Evolutionary conservation across 2,329 filamentous ascomycete species (phyloP).

Genomic region (Talaromyces sp.): DNA sequence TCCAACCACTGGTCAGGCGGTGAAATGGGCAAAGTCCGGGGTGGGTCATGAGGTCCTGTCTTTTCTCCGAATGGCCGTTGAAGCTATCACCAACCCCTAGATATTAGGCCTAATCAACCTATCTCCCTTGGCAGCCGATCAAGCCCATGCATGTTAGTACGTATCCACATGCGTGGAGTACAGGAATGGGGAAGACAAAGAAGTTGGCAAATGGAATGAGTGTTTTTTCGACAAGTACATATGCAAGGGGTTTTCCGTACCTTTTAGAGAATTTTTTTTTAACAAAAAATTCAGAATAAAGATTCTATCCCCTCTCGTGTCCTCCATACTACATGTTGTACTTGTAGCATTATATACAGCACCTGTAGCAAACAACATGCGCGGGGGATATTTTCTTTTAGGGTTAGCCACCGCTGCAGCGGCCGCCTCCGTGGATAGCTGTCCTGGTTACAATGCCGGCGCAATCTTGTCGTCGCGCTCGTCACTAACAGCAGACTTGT

Average conservation of each 20-base stretch:
- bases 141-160: background rate
- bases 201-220: background rate
- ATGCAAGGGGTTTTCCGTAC: background rate
- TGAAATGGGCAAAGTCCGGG: background rate
- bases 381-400: background rate
- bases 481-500: constrained; percentile 53
- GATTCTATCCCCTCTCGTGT: background rate
- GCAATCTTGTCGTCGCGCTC: constrained; percentile 37
- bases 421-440: constrained; percentile 14
- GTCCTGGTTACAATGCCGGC: constrained; percentile 35
- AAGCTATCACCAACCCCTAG: background rate
- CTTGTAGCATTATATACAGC: background rate
- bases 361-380: background rate
- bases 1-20: background rate
- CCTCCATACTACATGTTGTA: background rate
- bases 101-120: background rate
- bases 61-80: background rate
- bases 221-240: background rate
- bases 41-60: background rate
- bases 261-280: background rate
- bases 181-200: background rate
- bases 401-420: background rate
- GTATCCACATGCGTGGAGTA: background rate
- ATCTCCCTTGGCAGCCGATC: background rate
- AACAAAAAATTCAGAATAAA: background rate